Conservation (phyloP, 2,329 filamentous ascomycete species). For the Penicillium sp. region DNA sequence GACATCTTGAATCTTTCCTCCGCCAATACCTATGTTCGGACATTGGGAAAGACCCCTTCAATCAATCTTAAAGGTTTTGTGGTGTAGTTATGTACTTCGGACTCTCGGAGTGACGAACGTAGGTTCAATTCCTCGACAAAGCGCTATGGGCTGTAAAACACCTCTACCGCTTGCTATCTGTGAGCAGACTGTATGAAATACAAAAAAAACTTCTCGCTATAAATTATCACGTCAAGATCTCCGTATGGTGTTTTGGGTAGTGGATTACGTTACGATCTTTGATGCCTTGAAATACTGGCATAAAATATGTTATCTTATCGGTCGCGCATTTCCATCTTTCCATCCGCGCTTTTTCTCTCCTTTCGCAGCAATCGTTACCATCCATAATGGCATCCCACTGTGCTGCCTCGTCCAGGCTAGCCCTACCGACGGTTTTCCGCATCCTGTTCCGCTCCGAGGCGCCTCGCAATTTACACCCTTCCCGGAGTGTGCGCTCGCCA, state of each 20-base stretch:
- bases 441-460: conserved; percentile 27
- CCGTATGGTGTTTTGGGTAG: no score
- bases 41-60: no score
- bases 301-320: conserved; percentile 1
- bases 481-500: conserved; percentile 1
- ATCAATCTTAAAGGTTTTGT: no score
- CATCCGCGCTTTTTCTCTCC: background rate
- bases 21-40: no score
- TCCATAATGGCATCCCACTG: conserved; percentile 25
- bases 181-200: no score
- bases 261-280: background rate
- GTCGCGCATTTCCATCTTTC: background rate
- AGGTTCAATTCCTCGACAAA: no score
- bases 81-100: no score
- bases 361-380: background rate
- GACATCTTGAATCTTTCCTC: rapidly evolving
- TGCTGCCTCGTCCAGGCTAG: conserved; percentile 25
- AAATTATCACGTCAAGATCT: no score
- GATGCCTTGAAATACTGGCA: background rate
- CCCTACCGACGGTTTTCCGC: conserved; percentile 26
- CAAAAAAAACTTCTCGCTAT: no score
- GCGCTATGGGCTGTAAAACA: no score
- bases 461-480: conserved; percentile 9
- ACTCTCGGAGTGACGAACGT: no score
- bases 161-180: no score